Percentiles rank a stretch among this genome's conserved stretches.
phyloP scores from a whole-genome alignment of 148 eudicot genomes.

The Gaultheria prostrata region DNA sequence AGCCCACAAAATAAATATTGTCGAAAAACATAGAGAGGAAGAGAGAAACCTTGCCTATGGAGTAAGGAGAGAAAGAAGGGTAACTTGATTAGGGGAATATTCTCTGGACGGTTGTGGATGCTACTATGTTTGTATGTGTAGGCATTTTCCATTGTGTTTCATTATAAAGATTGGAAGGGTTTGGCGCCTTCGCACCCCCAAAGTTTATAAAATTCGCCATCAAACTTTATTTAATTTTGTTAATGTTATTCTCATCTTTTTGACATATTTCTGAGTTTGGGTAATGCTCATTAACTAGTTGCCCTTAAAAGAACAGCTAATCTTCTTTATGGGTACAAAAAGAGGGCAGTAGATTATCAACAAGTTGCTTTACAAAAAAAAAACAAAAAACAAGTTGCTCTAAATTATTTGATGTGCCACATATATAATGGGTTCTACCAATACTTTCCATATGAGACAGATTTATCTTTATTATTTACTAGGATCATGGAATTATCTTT shows the following conservation, averaged over 20 bases:
- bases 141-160: too few relatives aligned
- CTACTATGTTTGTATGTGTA: too few relatives aligned
- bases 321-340: background rate
- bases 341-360: background rate
- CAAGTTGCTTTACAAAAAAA: background rate
- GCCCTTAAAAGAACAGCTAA: background rate
- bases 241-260: background rate
- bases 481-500: background rate
- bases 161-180: background rate
- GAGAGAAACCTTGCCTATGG: too few relatives aligned
- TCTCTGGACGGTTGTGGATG: too few relatives aligned
- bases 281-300: background rate
- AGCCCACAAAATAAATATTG: too few relatives aligned
- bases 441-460: background rate
- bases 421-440: background rate
- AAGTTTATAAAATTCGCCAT: background rate
- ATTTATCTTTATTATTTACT: background rate
- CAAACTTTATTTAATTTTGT: background rate
- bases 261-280: constrained; percentile 1
- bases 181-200: background rate
- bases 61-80: too few relatives aligned
- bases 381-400: too few relatives aligned
- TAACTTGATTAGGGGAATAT: too few relatives aligned
- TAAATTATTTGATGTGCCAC: constrained; percentile 1
- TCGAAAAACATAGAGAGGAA: too few relatives aligned